Conservation (phyloP, 1,284 basidiomycete species). For the Lignosus rhinocerotis region DNA sequence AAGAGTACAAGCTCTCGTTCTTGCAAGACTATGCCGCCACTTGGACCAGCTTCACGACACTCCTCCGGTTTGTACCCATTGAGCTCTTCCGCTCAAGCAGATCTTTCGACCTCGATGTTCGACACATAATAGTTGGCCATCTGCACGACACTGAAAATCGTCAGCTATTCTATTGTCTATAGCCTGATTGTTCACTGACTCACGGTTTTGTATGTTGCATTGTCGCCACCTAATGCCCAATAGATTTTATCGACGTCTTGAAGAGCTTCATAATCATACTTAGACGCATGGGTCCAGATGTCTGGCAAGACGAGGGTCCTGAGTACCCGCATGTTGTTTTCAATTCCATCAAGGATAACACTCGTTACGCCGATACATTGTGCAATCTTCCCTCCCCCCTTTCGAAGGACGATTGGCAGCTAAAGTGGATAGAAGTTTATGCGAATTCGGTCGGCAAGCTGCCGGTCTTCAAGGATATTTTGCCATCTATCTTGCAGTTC, state of each 20-base stretch:
- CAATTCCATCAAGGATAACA: slow-evolving; percentile 81
- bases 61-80: slow-evolving; percentile 56
- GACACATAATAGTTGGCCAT: slow-evolving; percentile 56
- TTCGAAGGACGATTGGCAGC: slow-evolving; percentile 28
- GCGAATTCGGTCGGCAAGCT: slow-evolving; percentile 54
- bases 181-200: slow-evolving; percentile 11
- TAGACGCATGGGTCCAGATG: slow-evolving; percentile 48
- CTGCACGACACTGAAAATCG: slow-evolving; percentile 63
- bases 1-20: slow-evolving; percentile 10
- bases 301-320: slow-evolving; percentile 69
- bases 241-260: slow-evolving; percentile 70
- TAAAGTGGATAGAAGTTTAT: slow-evolving; percentile 38
- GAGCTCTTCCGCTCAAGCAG: slow-evolving; percentile 40
- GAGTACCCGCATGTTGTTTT: slow-evolving; percentile 77
- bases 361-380: slow-evolving; percentile 55
- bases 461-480: slow-evolving; percentile 59
- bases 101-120: slow-evolving; percentile 44
- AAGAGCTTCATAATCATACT: slow-evolving; percentile 57
- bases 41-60: slow-evolving; percentile 53
- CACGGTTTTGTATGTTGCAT: not conserved
- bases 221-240: slow-evolving; percentile 2
- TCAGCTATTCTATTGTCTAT: slow-evolving; percentile 43
- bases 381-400: slow-evolving; percentile 30
- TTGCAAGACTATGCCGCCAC: slow-evolving; percentile 40
- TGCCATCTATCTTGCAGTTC: slow-evolving; percentile 70